Conservation (phyloP, 495 filamentous ascomycete genomes). For the Tuber melanosporum region DNA sequence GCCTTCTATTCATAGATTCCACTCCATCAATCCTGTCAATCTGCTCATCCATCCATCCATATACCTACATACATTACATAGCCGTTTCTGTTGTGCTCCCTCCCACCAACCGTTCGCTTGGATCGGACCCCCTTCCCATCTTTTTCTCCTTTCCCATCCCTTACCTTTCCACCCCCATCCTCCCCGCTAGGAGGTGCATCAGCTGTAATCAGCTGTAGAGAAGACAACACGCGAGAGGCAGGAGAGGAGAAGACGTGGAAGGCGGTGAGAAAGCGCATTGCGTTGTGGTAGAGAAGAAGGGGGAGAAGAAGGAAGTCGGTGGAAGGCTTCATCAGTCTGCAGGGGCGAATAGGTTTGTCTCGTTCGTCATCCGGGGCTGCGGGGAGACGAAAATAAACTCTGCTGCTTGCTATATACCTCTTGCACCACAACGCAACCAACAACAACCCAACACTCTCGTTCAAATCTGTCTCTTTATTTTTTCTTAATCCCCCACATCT, state of each 20-base stretch:
- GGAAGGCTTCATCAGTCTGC: conserved; percentile 20
- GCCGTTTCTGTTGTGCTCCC: conserved; percentile 37
- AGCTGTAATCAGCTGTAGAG: conserved; percentile 24
- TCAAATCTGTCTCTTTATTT: conserved; percentile 27
- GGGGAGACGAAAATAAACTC: conserved; percentile 31
- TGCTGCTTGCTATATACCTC: conserved; percentile 16
- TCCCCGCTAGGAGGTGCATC: conserved; percentile 29
- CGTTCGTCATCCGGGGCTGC: conserved; percentile 31
- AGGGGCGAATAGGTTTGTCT: conserved; percentile 26
- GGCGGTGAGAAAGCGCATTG: conserved; percentile 14
- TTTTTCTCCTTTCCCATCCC: background rate
- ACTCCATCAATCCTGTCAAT: conserved; percentile 17
- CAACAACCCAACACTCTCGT: conserved; percentile 15
- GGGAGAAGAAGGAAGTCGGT: conserved; percentile 22
- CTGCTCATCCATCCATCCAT: conserved; percentile 22
- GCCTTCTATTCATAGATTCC: conserved; percentile 37
- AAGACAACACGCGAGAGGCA: conserved; percentile 11
- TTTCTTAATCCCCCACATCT: conserved; percentile 26
- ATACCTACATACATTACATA: conserved; percentile 21
- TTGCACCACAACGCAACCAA: conserved; percentile 6
- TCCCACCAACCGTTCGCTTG: conserved; percentile 36
- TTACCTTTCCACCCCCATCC: conserved; percentile 13
- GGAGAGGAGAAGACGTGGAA: conserved; percentile 18
- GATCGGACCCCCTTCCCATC: conserved; percentile 15
- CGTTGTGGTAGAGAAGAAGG: conserved; percentile 7